These are phyloP conservation scores for Leishmania tarentolae DNA, from an alignment of 208 protist species.

Conservation along the genomic window DNA sequence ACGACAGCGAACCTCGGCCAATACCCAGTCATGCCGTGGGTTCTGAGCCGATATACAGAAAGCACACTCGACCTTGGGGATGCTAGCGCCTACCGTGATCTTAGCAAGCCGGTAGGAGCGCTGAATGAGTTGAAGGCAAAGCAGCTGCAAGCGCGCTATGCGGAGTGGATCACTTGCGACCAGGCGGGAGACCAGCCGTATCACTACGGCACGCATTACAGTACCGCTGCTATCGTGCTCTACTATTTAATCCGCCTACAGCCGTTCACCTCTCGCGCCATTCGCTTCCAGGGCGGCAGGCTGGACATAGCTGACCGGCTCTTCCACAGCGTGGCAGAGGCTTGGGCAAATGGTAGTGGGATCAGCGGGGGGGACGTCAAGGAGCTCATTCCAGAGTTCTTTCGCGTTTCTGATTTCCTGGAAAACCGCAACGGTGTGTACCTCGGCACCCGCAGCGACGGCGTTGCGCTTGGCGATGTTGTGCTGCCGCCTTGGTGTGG, in stretches of 20 bases:
- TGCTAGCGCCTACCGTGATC: conserved; percentile 81
- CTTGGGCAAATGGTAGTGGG: conserved; percentile 78
- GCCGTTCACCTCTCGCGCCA: conserved; percentile 93
- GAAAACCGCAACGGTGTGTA: conserved; percentile 80
- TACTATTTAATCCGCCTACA: conserved; percentile 97
- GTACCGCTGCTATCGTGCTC: conserved; percentile 92
- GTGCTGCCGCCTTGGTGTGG: conserved; percentile 91
- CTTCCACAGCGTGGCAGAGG: conserved; percentile 93
- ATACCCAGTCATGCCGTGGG: conserved; percentile 96
- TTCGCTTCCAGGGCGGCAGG: conserved; percentile 83
- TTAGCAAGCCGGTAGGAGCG: conserved; percentile 96
- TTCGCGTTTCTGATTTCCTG: conserved; percentile 83
- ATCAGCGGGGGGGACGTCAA: conserved; percentile 88
- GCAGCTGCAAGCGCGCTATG: conserved; percentile 76
- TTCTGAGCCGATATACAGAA: conserved; percentile 83
- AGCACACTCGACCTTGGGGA: conserved; percentile 75
- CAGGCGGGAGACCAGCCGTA: conserved; percentile 73
- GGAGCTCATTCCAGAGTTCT: conserved; percentile 98
- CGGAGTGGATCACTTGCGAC: conserved; percentile 70
- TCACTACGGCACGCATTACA: conserved; percentile 98
- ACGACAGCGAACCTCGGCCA: conserved; percentile 91
- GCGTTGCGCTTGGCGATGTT: conserved; percentile 80
- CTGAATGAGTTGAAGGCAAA: conserved; percentile 67
- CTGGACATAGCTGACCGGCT: conserved; percentile 93
- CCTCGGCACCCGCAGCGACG: conserved; percentile 89